Conservation (phyloP, 2,329 filamentous ascomycete species). For the Cordyceps farinosa region DNA sequence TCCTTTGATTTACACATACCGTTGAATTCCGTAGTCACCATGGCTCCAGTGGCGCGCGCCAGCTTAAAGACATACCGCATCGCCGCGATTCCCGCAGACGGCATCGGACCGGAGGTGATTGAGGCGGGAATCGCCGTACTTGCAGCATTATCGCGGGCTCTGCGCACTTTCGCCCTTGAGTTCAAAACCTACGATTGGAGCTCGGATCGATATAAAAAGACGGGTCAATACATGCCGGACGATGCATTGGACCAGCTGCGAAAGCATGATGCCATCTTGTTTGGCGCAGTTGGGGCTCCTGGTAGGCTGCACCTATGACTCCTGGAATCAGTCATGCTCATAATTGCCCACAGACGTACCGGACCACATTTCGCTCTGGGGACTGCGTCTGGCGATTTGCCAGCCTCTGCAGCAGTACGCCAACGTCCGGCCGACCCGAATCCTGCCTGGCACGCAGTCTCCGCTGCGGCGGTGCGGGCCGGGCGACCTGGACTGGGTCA, state of each 20-base stretch:
- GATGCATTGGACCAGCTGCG: slow-evolving; percentile 36
- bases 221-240: slow-evolving; percentile 52
- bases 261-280: slow-evolving; percentile 56
- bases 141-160: slow-evolving; percentile 46
- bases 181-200: slow-evolving; percentile 66
- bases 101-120: slow-evolving; percentile 63
- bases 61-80: slow-evolving; percentile 45
- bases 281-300: slow-evolving; percentile 61
- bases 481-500: slow-evolving; percentile 62
- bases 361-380: slow-evolving; percentile 65
- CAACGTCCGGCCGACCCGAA: slow-evolving; percentile 60
- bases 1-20: too few species aligned
- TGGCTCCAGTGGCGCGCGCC: slow-evolving; percentile 14
- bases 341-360: slow-evolving; percentile 46
- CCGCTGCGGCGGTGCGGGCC: slow-evolving; percentile 49
- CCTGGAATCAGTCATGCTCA: neutral
- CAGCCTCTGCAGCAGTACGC: slow-evolving; percentile 64
- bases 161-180: slow-evolving; percentile 56
- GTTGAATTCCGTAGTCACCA: neutral
- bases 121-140: slow-evolving; percentile 58
- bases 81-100: slow-evolving; percentile 60
- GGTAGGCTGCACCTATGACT: slow-evolving; percentile 24
- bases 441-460: slow-evolving; percentile 57
- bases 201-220: slow-evolving; percentile 62
- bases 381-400: slow-evolving; percentile 60